Base-by-base conservation (phyloP, 2,329 filamentous ascomycete species). In the Aschersonia sp. region DNA sequence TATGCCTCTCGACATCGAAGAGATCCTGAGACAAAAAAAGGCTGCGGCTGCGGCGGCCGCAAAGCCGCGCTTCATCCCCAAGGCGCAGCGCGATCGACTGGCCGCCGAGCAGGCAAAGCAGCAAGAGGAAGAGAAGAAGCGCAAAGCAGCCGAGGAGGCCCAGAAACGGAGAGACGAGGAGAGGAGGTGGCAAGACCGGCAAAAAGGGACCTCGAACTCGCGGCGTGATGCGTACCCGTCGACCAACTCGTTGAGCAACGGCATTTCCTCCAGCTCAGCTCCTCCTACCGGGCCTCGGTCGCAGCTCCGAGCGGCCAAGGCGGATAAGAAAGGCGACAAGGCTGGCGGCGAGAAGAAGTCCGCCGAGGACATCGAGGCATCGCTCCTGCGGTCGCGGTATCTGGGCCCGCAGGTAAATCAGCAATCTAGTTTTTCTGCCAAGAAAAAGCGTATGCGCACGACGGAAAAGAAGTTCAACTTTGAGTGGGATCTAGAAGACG, bases 401-500 rank as follows among this genome's bases (percentile, higher is more conserved):
- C 89, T 97, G 76, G 92, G 92, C 3, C 84, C 87, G 1, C 87
- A 95, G 53, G 80, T 85, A 47, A 94, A 92, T 54, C 78, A 83
- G 53, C 75, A 73, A 49, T 89, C 85, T 4, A 94, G 78, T 40
- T 96, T 97, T 60, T 94, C 89, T 0, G 89, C 89, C 1, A 87
- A 92, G 70, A 98, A 97, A 75, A 97, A 97, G 72, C 78, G 91
- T 49, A 85, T 86, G 69, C 77, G 91, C 52, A 94, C 89, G 1
- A 92, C 87, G 1, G 91, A 95, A 60, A 88, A 89, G 66, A 97
- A 98, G 63, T 98, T 98, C 71, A 98, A 96, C 59, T 98, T 98
- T 58, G 92, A 94, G 58, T 98, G 92, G 92, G 94, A 95, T 56
- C 77, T 80, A 1, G 86, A 94, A 51, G 92, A 98, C 61, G 92